Evolutionary conservation across 2,329 filamentous ascomycete genomes (phyloP).

Genomic region (Venturia effusa): DNA sequence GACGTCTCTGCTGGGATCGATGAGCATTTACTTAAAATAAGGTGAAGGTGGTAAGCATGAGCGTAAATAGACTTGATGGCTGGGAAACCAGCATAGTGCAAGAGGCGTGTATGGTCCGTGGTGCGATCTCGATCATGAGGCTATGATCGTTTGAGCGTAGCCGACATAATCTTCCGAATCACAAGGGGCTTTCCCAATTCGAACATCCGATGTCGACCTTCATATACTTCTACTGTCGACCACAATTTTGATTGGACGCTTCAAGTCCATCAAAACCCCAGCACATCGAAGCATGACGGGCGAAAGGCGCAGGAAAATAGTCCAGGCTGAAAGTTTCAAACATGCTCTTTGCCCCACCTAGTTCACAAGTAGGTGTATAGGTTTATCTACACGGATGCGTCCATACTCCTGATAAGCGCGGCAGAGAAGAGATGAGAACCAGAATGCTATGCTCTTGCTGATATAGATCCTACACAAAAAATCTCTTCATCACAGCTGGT

Average conservation of each 20-base stretch:
- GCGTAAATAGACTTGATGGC: background rate
- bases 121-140: background rate
- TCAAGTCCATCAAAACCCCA: background rate
- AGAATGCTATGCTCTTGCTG: background rate
- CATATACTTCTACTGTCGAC: no score
- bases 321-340: background rate
- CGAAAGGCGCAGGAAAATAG: background rate
- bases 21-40: background rate
- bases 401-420: background rate
- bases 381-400: background rate
- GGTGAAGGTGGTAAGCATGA: background rate
- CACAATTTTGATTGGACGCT: background rate
- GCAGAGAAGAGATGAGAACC: slow-evolving; percentile 1
- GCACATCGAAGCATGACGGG: background rate
- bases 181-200: background rate
- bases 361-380: background rate
- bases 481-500: background rate
- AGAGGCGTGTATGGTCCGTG: background rate
- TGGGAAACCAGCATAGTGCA: background rate
- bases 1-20: background rate
- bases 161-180: background rate
- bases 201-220: background rate
- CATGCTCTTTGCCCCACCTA: background rate
- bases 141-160: background rate
- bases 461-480: background rate